Conservation (phyloP, 176 grass and related monocot species). For the Miscanthus lutarioriparius region DNA sequence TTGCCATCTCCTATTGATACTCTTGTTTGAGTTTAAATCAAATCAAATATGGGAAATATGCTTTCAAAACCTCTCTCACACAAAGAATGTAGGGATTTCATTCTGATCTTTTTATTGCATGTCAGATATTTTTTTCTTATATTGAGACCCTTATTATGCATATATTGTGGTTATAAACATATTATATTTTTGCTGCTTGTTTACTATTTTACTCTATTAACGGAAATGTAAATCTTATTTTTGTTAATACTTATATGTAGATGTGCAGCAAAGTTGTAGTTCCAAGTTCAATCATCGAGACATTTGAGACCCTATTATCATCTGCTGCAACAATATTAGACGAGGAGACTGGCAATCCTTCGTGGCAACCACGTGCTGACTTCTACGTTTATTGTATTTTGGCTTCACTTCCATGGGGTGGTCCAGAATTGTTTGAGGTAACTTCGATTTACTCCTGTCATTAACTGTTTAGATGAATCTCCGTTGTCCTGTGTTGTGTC, state of each 20-base stretch:
- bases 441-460: neutral
- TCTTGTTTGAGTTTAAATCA: constrained; percentile 8
- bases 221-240: constrained; percentile 19
- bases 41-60: constrained; percentile 15
- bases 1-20: constrained; percentile 15
- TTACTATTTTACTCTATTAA: constrained; percentile 18
- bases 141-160: neutral
- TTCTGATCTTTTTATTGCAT: constrained; percentile 6
- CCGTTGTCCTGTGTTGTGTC: neutral
- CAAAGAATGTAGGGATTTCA: neutral
- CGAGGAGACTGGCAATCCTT: constrained; percentile 85
- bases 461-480: constrained; percentile 10
- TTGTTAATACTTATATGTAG: constrained; percentile 41
- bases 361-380: constrained; percentile 85
- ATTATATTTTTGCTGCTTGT: constrained; percentile 27
- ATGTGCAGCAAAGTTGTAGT: constrained; percentile 97
- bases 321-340: constrained; percentile 87
- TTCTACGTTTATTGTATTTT: constrained; percentile 99
- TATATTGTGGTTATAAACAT: neutral
- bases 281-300: constrained; percentile 78
- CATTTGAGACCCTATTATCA: constrained; percentile 83
- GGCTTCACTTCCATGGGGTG: constrained; percentile 92
- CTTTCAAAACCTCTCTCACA: constrained; percentile 8
- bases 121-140: constrained; percentile 21
- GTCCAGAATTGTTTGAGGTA: constrained; percentile 95